Percentiles rank a stretch among this genome's conserved stretches.
Evolutionary conservation across 495 filamentous ascomycete species (phyloP).

Genomic region (Rostrohypoxylon terebratum): DNA sequence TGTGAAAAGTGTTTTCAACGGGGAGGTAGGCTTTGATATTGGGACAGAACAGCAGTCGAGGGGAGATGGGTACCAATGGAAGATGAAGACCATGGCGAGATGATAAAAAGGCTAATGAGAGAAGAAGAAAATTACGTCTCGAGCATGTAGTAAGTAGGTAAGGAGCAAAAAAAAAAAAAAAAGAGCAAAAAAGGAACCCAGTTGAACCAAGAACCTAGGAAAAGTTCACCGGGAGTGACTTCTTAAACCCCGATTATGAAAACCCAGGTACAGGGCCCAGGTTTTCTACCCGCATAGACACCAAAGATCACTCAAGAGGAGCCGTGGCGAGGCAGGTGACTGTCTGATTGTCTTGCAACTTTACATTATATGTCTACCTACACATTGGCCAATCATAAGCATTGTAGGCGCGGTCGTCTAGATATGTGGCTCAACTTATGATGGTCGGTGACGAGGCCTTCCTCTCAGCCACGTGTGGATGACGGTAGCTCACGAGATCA

Average conservation of each 20-base stretch:
- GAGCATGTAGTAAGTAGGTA: neutral
- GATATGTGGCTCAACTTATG: no score
- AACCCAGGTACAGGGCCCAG: neutral
- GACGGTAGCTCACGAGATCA: no score
- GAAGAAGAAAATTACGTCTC: no score
- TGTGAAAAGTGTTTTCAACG: no score
- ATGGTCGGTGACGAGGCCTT: no score
- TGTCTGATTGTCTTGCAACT: neutral
- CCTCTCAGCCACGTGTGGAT: no score
- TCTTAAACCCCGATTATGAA: neutral
- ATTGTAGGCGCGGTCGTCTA: no score
- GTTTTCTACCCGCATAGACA: neutral
- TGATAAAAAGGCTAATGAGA: neutral
- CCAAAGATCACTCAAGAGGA: neutral
- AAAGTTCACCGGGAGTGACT: neutral
- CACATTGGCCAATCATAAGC: neutral
- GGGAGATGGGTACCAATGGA: no score
- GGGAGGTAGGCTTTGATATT: no score
- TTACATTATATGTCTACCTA: neutral
- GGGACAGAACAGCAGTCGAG: no score
- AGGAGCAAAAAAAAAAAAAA: neutral
- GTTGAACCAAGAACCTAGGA: neutral
- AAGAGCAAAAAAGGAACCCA: neutral
- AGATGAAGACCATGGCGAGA: neutral
- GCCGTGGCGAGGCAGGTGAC: neutral